phyloP scores from a whole-genome alignment of 2,329 filamentous ascomycete genomes.

The Myrmaecium sp. region DNA sequence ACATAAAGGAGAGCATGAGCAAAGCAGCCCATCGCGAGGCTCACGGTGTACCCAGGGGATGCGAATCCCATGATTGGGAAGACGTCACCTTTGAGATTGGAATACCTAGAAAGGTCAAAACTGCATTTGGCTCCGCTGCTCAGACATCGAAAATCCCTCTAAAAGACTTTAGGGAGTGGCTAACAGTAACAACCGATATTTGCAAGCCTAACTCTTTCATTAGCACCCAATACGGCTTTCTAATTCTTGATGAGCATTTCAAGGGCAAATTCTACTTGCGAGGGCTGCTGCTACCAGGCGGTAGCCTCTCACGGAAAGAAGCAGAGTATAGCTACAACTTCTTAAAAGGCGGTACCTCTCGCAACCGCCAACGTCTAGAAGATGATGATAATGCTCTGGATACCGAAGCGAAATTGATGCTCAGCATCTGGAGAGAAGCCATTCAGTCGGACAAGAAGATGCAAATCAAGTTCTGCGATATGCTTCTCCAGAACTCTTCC shows the following conservation, averaged over 20 bases:
- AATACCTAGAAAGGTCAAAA: constrained; percentile 1
- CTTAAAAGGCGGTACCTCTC: no score
- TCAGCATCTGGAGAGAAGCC: no score
- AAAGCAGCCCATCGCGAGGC: constrained; percentile 1
- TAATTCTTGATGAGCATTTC: constrained; percentile 1
- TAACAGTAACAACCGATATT: constrained; percentile 4
- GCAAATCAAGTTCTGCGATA: no score
- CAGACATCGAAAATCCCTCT: constrained; percentile 3
- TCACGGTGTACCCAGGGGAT: constrained; percentile 1
- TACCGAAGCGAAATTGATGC: no score
- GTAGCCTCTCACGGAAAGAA: neutral
- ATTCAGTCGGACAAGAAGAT: no score
- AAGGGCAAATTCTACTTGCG: constrained; percentile 3
- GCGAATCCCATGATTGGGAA: constrained; percentile 5
- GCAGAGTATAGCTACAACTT: constrained; percentile 1
- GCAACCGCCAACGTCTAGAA: no score
- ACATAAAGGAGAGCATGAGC: neutral
- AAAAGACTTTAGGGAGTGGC: constrained; percentile 1
- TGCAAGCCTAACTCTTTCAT: constrained; percentile 2
- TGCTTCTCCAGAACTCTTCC: no score
- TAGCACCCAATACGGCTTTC: constrained; percentile 1
- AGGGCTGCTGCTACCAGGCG: constrained; percentile 1
- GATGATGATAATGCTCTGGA: no score
- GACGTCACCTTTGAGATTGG: constrained; percentile 7
- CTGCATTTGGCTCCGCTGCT: neutral